phyloP scores from a whole-genome alignment of 768 basidiomycete genomes.

The Lepiota brunneoincarnata region DNA sequence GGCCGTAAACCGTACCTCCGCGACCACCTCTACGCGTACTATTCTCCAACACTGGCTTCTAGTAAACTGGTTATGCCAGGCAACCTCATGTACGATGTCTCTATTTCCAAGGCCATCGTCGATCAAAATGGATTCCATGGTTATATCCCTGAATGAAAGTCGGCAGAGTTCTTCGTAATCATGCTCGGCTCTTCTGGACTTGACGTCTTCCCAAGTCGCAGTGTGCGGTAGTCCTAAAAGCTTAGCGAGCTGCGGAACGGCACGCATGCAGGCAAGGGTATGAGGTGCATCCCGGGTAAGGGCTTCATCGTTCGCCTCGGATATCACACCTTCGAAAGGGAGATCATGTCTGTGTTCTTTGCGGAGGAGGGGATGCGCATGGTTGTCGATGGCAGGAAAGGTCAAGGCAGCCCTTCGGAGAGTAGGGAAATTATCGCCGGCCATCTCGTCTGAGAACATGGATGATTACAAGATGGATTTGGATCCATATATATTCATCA shows the following conservation, averaged over 20 bases:
- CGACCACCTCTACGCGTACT: constrained; percentile 65
- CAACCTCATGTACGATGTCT: constrained; percentile 45
- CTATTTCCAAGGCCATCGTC: constrained; percentile 66
- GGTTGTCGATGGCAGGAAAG: constrained; percentile 72
- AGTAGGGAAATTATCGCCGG: constrained; percentile 16
- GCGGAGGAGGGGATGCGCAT: constrained; percentile 69
- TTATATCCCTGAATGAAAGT: constrained; percentile 48
- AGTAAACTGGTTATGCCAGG: constrained; percentile 66
- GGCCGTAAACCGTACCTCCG: constrained; percentile 51
- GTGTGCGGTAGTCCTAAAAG: constrained; percentile 40
- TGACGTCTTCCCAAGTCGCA: constrained; percentile 59
- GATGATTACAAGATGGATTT: background rate
- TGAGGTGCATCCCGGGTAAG: constrained; percentile 47
- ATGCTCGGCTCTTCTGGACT: constrained; percentile 36
- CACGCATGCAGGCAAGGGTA: constrained; percentile 60
- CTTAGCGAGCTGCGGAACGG: constrained; percentile 50
- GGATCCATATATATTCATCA: constrained; percentile 1
- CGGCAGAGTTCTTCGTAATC: constrained; percentile 60
- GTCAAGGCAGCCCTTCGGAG: constrained; percentile 28
- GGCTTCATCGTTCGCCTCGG: constrained; percentile 58
- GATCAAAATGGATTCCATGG: constrained; percentile 67
- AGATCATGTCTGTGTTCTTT: constrained; percentile 40
- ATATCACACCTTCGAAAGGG: constrained; percentile 62
- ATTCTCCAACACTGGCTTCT: constrained; percentile 53
- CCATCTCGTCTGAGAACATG: constrained; percentile 2